Evolutionary conservation across 2,329 filamentous ascomycete species (phyloP).

Genomic region (Macrophomina pseudophaseolina): DNA sequence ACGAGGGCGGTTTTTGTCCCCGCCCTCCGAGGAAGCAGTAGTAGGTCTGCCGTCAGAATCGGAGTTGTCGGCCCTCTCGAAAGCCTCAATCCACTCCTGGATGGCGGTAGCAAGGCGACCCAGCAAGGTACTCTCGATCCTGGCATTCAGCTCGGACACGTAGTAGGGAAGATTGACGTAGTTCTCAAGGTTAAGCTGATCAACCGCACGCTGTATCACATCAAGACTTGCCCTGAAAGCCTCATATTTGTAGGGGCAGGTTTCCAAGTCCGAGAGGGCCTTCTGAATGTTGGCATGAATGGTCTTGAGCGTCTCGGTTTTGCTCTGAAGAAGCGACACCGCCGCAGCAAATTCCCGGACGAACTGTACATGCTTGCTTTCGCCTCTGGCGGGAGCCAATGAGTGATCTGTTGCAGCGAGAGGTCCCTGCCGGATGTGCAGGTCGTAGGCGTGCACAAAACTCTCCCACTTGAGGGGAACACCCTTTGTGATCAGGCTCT

Average conservation of each 20-base stretch:
- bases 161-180: conserved; percentile 92
- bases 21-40: conserved; percentile 44
- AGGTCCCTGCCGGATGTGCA: conserved; percentile 72
- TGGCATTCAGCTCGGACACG: conserved; percentile 85
- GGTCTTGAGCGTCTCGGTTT: conserved; percentile 76
- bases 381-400: conserved; percentile 55
- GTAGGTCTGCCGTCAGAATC: conserved; percentile 56
- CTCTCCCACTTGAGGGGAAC: conserved; percentile 95
- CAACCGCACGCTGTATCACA: conserved; percentile 86
- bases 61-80: conserved; percentile 60
- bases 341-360: conserved; percentile 90
- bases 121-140: conserved; percentile 80
- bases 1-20: conserved; percentile 55
- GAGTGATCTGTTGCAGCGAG: conserved; percentile 58
- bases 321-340: conserved; percentile 85
- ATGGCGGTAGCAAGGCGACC: conserved; percentile 85
- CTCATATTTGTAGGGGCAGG: conserved; percentile 80
- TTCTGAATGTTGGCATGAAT: conserved; percentile 85
- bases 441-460: conserved; percentile 94
- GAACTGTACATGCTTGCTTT: conserved; percentile 96
- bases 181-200: conserved; percentile 94
- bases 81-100: conserved; percentile 83
- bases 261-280: conserved; percentile 79
- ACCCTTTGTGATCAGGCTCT: conserved; percentile 81
- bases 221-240: conserved; percentile 82